Evolutionary conservation across 345 rosid genomes (phyloP).

Genomic region (Cardamine chenopodiifolia): DNA sequence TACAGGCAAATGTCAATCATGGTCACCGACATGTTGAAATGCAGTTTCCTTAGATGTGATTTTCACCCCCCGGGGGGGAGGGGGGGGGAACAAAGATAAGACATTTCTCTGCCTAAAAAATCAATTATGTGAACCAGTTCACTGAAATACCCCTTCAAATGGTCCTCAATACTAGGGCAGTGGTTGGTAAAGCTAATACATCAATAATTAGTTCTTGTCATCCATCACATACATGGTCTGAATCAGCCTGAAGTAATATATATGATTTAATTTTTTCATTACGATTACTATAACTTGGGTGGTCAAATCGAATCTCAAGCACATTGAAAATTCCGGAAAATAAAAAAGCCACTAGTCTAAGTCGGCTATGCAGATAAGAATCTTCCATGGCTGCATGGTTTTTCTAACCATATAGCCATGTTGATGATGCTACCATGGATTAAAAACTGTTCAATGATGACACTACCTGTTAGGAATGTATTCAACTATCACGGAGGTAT

Average conservation of each 20-base stretch:
- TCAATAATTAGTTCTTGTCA: neutral
- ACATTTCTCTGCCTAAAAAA: constrained; percentile 2
- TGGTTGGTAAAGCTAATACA: neutral
- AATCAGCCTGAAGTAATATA: neutral
- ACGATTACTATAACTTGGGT: neutral
- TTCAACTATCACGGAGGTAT: constrained; percentile 7
- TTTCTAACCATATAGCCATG: neutral
- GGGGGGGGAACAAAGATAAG: no score
- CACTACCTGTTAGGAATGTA: constrained; percentile 7
- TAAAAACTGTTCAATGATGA: constrained; percentile 16
- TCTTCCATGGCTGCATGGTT: constrained; percentile 8
- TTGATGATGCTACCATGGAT: constrained; percentile 19
- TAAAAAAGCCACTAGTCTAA: neutral
- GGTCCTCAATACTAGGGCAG: constrained; percentile 1
- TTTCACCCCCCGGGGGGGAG: no score
- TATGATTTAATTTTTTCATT: no score
- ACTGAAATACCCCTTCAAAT: neutral
- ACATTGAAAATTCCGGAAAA: neutral
- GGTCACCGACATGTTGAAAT: neutral
- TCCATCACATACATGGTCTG: neutral
- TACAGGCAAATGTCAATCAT: neutral
- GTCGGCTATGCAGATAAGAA: constrained; percentile 2
- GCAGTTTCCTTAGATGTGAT: neutral
- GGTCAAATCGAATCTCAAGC: neutral
- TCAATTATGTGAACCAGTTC: neutral